These are phyloP conservation scores for Ophiostoma novo-ulmi DNA, from an alignment of 2,329 filamentous ascomycete species.

Conservation along the genomic window DNA sequence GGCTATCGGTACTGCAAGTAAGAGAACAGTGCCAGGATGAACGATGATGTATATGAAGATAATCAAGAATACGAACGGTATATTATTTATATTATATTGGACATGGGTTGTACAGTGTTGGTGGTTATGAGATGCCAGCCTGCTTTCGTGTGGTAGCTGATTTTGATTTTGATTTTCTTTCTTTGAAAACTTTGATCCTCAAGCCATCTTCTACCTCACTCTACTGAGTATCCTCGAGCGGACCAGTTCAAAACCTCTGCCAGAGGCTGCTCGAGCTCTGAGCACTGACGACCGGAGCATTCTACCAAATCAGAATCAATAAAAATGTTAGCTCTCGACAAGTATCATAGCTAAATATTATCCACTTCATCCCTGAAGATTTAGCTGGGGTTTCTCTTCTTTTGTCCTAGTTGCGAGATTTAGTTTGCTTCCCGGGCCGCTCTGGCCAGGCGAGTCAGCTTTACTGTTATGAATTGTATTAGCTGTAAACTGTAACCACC, in stretches of 20 bases:
- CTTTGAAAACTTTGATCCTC: not conserved
- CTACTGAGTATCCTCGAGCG: not conserved
- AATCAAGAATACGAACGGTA: not conserved
- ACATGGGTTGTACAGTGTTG: not conserved
- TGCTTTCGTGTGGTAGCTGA: not conserved
- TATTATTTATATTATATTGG: not conserved
- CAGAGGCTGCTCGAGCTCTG: not conserved
- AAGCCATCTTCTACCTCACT: not conserved
- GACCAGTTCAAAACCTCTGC: no score
- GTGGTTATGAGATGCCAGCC: not conserved
- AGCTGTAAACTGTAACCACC: not conserved
- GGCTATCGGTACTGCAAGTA: not conserved
- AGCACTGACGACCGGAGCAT: not conserved
- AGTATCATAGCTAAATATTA: not conserved
- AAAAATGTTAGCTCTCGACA: not conserved
- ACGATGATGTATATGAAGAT: not conserved
- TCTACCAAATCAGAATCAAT: not conserved
- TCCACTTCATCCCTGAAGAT: not conserved
- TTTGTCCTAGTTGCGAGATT: not conserved
- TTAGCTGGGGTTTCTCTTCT: not conserved
- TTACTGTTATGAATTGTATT: not conserved
- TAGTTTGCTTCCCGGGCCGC: slow-evolving; percentile 1
- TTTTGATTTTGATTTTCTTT: not conserved
- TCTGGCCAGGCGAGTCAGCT: not conserved
- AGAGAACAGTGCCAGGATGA: not conserved